Conservation (phyloP, 805 yeast genomes). For the Teunomyces cretensis region DNA sequence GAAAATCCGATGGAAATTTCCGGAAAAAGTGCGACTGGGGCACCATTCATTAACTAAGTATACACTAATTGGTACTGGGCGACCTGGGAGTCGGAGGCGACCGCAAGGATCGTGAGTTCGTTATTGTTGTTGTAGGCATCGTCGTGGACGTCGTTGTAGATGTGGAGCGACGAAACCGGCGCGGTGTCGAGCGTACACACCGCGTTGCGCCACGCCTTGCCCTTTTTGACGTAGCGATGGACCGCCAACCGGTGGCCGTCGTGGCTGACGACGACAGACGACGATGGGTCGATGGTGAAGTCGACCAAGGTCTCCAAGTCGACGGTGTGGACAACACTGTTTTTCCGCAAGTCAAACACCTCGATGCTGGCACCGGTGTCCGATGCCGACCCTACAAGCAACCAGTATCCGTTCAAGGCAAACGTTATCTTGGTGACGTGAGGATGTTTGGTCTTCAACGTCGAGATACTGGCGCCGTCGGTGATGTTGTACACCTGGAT, state of each 20-base stretch:
- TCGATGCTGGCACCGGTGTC: constrained; percentile 20
- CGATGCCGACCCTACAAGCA: constrained; percentile 33
- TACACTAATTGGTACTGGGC: background rate
- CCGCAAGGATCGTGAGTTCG: constrained; percentile 2
- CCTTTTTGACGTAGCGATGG: constrained; percentile 40
- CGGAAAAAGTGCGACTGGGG: no score
- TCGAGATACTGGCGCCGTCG: constrained; percentile 34
- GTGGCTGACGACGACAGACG: constrained; percentile 28
- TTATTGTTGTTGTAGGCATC: constrained; percentile 6
- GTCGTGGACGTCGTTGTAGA: constrained; percentile 8
- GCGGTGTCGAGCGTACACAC: background rate
- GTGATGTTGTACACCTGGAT: constrained; percentile 42
- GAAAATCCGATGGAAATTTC: no score
- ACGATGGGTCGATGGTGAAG: constrained; percentile 37
- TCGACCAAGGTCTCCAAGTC: constrained; percentile 19
- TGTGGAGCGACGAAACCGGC: constrained; percentile 1
- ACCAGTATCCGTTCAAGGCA: constrained; percentile 67
- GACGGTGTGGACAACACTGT: constrained; percentile 23
- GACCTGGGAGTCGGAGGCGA: background rate
- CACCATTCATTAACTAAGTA: no score
- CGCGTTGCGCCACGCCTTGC: constrained; percentile 32
- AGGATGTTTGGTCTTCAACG: constrained; percentile 22
- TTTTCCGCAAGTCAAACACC: constrained; percentile 52
- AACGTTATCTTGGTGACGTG: constrained; percentile 41
- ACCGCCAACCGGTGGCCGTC: constrained; percentile 20